phyloP scores from a whole-genome alignment of 495 filamentous ascomycete genomes.

The Aspergillus mulundensis region DNA sequence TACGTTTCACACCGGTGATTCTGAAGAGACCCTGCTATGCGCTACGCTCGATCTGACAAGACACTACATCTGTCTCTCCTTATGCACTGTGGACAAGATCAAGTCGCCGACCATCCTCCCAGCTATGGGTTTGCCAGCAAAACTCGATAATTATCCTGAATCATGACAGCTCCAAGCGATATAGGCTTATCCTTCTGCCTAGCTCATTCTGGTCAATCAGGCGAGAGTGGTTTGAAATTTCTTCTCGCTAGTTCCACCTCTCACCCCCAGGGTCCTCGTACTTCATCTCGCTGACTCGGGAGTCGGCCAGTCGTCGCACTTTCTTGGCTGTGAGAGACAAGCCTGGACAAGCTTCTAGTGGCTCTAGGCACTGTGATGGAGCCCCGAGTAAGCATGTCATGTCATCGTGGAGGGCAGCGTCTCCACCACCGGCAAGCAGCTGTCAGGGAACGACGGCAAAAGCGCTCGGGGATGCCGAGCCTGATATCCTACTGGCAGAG shows the following conservation, averaged over 20 bases:
- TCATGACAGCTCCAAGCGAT: too few species aligned
- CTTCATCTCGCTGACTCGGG: neutral
- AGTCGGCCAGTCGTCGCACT: neutral
- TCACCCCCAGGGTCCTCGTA: slow-evolving; percentile 1
- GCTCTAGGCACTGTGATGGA: neutral
- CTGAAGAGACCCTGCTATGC: too few species aligned
- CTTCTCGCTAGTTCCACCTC: neutral
- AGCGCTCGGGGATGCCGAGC: neutral
- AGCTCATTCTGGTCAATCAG: neutral
- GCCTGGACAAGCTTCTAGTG: neutral
- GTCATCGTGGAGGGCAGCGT: neutral
- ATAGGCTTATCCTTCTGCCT: neutral
- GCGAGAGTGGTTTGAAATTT: neutral
- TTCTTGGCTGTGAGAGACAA: neutral
- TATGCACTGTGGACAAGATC: too few species aligned
- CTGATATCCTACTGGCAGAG: too few species aligned
- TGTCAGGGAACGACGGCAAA: neutral
- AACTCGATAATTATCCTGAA: too few species aligned
- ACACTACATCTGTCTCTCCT: too few species aligned
- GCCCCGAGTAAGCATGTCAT: neutral
- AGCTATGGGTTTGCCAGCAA: too few species aligned
- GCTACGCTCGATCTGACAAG: too few species aligned
- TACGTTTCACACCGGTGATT: too few species aligned
- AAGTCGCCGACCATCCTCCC: too few species aligned
- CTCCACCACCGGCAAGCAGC: neutral